A percentile compares a stretch with the other conserved stretches of the same genome.
phyloP scores from a whole-genome alignment of 139 green algal genomes.

The Marvania coccoides region DNA sequence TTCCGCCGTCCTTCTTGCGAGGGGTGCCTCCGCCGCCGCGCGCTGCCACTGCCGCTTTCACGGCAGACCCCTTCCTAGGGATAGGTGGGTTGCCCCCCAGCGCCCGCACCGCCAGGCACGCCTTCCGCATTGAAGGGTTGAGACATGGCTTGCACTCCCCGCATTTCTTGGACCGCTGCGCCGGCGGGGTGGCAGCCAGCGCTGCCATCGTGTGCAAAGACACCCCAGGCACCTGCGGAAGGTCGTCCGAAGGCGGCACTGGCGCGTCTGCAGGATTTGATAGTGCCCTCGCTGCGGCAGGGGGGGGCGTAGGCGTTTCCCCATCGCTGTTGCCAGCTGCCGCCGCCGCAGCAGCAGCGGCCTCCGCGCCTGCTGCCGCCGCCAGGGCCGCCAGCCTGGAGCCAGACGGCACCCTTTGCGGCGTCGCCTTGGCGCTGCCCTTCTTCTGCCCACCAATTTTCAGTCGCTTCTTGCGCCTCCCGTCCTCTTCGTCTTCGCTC shows the following conservation, averaged over 20 bases:
- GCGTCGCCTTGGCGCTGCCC: neutral
- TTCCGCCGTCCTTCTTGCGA: neutral
- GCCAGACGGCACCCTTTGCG: neutral
- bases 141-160: slow-evolving; percentile 9
- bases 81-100: neutral
- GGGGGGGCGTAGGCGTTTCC: no score
- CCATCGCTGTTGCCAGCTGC: neutral
- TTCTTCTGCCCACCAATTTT: no score
- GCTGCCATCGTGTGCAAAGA: neutral
- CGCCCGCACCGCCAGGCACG: neutral
- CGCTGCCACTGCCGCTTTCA: no score
- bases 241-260: neutral
- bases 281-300: neutral
- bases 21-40: no score
- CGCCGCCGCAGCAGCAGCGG: neutral
- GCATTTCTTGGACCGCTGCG: neutral
- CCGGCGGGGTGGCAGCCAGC: neutral
- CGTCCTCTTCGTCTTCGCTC: neutral
- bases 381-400: neutral
- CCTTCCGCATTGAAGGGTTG: neutral
- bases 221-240: slow-evolving; percentile 4
- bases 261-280: neutral
- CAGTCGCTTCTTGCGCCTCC: no score
- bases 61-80: neutral
- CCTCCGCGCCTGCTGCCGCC: slow-evolving; percentile 1